These are phyloP conservation scores for Cyberlindnera samutprakarnensis DNA, from an alignment of 805 yeast species.

Conservation along the genomic window DNA sequence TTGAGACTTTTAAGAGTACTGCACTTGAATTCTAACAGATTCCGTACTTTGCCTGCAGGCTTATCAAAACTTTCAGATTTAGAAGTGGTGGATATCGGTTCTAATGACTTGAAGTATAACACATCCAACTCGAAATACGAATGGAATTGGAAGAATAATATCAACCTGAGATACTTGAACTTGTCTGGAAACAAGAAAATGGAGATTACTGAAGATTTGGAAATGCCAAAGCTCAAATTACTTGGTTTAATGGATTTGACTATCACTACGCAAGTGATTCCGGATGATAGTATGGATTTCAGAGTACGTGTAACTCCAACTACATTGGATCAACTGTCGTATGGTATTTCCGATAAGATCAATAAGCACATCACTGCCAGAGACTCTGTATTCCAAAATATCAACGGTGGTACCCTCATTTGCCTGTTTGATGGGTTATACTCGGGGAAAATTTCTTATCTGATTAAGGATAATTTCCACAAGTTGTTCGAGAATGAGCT, in stretches of 20 bases:
- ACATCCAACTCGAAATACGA: conserved; percentile 93
- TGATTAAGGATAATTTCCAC: conserved; percentile 67
- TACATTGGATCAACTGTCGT: conserved; percentile 60
- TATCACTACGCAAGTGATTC: conserved; percentile 77
- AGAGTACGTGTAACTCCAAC: conserved; percentile 91
- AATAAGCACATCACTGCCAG: conserved; percentile 68
- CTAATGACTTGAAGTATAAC: conserved; percentile 84
- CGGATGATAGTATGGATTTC: conserved; percentile 76
- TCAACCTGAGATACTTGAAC: conserved; percentile 68
- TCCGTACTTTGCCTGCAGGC: conserved; percentile 85
- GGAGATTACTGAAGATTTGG: conserved; percentile 79
- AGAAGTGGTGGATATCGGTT: conserved; percentile 79
- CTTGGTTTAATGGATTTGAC: conserved; percentile 95
- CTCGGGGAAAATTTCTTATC: conserved; percentile 60
- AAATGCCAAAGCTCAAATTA: conserved; percentile 61
- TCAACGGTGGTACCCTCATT: conserved; percentile 72
- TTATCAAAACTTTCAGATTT: conserved; percentile 58
- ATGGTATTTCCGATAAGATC: conserved; percentile 87
- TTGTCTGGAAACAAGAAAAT: conserved; percentile 89
- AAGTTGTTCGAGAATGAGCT: conserved; percentile 64
- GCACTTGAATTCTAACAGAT: conserved; percentile 74
- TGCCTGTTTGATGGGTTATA: conserved; percentile 78
- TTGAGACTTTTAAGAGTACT: conserved; percentile 52
- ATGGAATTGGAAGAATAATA: conserved; percentile 95
- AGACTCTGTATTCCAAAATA: conserved; percentile 82